Conservation (phyloP, 1,284 basidiomycete genomes). For the Cutaneotrichosporon mucoides region DNA sequence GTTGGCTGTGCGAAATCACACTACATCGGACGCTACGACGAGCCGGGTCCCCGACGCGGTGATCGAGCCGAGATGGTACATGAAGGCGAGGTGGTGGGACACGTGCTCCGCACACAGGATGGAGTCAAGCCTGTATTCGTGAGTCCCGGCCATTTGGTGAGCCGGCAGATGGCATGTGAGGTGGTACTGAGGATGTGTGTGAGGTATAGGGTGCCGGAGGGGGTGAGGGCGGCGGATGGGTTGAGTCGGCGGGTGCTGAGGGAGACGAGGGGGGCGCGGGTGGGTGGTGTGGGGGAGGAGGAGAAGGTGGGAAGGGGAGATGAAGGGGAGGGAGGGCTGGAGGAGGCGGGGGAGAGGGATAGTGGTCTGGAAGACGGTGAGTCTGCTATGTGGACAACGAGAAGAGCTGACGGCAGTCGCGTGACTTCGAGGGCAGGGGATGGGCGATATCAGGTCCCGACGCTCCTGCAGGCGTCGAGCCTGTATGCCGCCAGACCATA, state of each 20-base stretch:
- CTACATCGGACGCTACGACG: background rate
- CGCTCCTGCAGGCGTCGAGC: too few relatives aligned
- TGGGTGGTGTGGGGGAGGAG: too few relatives aligned
- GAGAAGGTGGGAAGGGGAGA: too few relatives aligned
- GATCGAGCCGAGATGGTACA: background rate
- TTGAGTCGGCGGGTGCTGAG: background rate
- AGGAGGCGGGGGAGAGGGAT: too few relatives aligned
- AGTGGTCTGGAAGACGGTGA: too few relatives aligned
- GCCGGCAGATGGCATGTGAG: background rate
- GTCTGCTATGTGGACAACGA: too few relatives aligned
- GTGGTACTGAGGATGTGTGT: background rate
- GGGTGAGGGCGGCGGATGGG: slow-evolving; percentile 1
- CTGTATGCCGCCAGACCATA: too few relatives aligned
- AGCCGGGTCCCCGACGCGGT: background rate
- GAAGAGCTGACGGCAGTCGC: too few relatives aligned
- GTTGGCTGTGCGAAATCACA: slow-evolving; percentile 1
- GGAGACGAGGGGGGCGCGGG: background rate
- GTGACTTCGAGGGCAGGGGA: too few relatives aligned
- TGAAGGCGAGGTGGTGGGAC: background rate
- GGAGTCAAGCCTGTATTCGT: slow-evolving; percentile 1
- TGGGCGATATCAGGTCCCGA: too few relatives aligned
- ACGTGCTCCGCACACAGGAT: background rate
- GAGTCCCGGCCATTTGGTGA: background rate
- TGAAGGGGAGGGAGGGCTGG: too few relatives aligned
- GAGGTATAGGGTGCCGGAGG: background rate